These are phyloP conservation scores for Geotrichum carabidarum DNA, from an alignment of 1,139 yeast genomes.

Conservation along the genomic window DNA sequence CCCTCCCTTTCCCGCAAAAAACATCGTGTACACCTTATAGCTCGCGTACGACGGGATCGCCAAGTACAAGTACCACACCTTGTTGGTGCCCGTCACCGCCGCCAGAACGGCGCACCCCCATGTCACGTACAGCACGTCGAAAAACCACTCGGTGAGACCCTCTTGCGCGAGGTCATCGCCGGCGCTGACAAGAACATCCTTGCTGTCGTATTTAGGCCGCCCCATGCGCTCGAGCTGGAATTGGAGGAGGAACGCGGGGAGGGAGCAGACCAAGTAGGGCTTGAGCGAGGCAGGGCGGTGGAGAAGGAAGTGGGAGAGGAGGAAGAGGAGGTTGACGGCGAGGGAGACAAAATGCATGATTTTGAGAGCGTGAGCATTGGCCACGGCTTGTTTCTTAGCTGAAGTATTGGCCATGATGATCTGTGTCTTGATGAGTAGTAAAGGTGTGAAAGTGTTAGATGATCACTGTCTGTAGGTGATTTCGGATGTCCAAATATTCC, in stretches of 20 bases:
- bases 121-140: constrained; percentile 69
- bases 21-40: constrained; percentile 44
- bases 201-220: constrained; percentile 50
- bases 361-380: constrained; percentile 52
- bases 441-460: no score
- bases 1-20: constrained; percentile 23
- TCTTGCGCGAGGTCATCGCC: constrained; percentile 63
- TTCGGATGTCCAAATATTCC: no score
- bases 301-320: constrained; percentile 43
- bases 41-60: constrained; percentile 50
- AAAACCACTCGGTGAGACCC: constrained; percentile 73
- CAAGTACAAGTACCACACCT: constrained; percentile 54
- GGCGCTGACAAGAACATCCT: constrained; percentile 45
- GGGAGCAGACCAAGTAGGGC: constrained; percentile 51
- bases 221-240: constrained; percentile 60
- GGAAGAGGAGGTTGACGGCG: constrained; percentile 42
- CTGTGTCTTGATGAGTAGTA: no score
- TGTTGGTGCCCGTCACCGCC: constrained; percentile 51
- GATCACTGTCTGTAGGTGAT: no score
- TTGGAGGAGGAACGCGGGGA: constrained; percentile 55
- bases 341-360: constrained; percentile 50
- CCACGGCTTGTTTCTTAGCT: constrained; percentile 62
- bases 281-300: constrained; percentile 51
- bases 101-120: constrained; percentile 56
- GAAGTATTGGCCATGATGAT: constrained; percentile 54